phyloP scores from a whole-genome alignment of 441 rosid genomes.

The Rhodomyrtus psidioides region DNA sequence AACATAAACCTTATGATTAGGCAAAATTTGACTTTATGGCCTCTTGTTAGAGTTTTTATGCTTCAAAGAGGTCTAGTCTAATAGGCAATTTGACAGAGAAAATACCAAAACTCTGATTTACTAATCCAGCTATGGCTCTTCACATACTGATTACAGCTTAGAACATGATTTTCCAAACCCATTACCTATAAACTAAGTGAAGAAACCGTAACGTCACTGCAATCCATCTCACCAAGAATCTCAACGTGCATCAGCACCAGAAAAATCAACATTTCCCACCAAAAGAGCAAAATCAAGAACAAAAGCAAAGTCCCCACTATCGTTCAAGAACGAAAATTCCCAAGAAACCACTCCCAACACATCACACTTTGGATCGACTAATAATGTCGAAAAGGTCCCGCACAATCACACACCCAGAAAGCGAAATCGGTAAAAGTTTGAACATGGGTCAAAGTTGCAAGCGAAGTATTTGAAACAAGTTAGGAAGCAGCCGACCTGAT shows the following conservation, averaged over 20 bases:
- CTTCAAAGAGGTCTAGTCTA: neutral
- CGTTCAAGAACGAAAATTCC: neutral
- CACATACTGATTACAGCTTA: neutral
- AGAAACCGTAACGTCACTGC: neutral
- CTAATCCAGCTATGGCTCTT: neutral
- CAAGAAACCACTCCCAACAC: neutral
- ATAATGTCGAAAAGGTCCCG: neutral
- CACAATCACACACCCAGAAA: neutral
- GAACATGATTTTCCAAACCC: neutral
- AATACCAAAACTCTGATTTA: neutral
- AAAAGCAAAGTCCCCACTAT: neutral
- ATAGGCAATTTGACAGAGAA: neutral
- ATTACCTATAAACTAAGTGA: neutral
- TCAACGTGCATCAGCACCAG: neutral
- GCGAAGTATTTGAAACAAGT: neutral
- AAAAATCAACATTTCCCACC: neutral
- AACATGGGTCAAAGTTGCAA: neutral
- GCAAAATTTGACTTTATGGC: neutral
- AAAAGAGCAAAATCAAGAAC: neutral
- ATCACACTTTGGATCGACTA: neutral
- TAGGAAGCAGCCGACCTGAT: conserved; percentile 35
- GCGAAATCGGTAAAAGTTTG: neutral
- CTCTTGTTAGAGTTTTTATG: neutral
- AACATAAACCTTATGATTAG: neutral
- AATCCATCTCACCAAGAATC: neutral